phyloP scores from a whole-genome alignment of 768 basidiomycete genomes.

The Tylopilus vinaceipallidus region DNA sequence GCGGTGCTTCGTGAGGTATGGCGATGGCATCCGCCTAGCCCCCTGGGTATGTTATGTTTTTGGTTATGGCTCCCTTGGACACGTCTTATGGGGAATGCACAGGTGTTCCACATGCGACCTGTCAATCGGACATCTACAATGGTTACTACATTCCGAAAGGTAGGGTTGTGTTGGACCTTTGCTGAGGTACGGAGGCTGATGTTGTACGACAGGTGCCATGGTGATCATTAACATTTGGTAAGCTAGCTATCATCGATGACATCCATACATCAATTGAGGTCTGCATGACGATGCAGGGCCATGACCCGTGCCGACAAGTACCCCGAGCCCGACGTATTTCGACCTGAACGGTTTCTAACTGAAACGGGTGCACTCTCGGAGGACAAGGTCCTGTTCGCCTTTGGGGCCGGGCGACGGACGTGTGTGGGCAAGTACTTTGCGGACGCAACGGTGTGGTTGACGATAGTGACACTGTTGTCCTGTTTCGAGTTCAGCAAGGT shows the following conservation, averaged over 20 bases:
- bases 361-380: neutral
- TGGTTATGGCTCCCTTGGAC: neutral
- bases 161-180: neutral
- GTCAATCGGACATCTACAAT: slow-evolving; percentile 16
- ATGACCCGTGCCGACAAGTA: slow-evolving; percentile 5
- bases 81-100: neutral
- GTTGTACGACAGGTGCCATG: neutral
- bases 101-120: slow-evolving; percentile 13
- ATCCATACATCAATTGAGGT: neutral
- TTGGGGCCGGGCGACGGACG: slow-evolving; percentile 1
- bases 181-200: neutral
- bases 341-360: slow-evolving; percentile 2
- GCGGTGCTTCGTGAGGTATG: slow-evolving; percentile 24
- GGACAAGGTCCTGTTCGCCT: neutral
- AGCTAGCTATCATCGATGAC: neutral
- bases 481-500: slow-evolving; percentile 8
- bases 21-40: slow-evolving; percentile 21
- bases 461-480: slow-evolving; percentile 3
- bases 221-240: slow-evolving; percentile 2
- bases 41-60: slow-evolving; percentile 8
- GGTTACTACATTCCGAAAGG: slow-evolving; percentile 23
- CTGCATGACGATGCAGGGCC: neutral
- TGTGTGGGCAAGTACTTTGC: slow-evolving; percentile 2
- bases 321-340: neutral
- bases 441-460: slow-evolving; percentile 1